Base-by-base conservation (phyloP, 345 rosid genomes). In the Populus davidiana region DNA sequence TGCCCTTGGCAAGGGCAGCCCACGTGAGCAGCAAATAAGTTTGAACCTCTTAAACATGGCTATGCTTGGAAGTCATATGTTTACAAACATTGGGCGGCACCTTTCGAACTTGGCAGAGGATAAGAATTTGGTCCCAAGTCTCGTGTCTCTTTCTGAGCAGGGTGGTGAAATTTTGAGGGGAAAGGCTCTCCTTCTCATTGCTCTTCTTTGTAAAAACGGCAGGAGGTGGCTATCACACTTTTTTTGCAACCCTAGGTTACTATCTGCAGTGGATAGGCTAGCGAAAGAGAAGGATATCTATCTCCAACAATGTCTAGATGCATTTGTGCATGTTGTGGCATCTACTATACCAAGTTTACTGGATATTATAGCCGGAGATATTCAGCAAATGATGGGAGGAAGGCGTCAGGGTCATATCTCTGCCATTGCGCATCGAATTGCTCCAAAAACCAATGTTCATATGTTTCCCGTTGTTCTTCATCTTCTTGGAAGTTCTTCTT, bases 11-110 rank as follows among this genome's bases (percentile, higher is more conserved):
- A 96, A 91, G 83, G 98, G 99, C 69, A 89, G 87, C 81, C 77
- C 92, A 56, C 92, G 99, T 56, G 99, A 96, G 81, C 99, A 96
- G 87, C 98, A 96, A 88, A 83, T 93, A 79, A 84, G 96, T 82
- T 83, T 96, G 83, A 96, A 96, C 84, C 91, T 96, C 82, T 84
- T 96, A 69, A 93, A 89, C 78, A 85, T 96, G 91, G 90, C 91
- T 80, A 84, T 93, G 93, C 88, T 89, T 81, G 94, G 90, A 70
- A 92, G 93, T 85, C 97, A 96, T 56, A 36, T 85, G 80, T 84
- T 90, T 80, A 81, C 93, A 43, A 90, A 90, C 81, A 84, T 88
- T 72, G 98, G 97, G 77, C 86, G 98, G 67, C 90, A 91, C 84
- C 91, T 96, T 69, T 85, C 82, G 72, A 80, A 89, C 14, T 82